Percentiles rank a stretch among this genome's conserved stretches.
phyloP scores from a whole-genome alignment of 441 rosid genomes.

The Adansonia gregorii region DNA sequence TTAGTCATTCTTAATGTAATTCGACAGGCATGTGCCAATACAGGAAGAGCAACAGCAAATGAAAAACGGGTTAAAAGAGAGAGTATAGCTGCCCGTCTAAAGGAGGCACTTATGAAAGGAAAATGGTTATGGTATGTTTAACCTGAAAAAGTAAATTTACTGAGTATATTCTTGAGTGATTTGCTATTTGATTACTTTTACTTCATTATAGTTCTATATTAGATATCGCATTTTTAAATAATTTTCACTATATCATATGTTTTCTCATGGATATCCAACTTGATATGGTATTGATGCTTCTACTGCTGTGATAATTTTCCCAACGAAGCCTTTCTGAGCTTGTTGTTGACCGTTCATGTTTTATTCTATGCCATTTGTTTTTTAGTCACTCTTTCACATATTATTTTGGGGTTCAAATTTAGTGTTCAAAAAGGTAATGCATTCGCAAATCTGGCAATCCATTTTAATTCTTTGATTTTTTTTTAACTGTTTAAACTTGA shows the following conservation, averaged over 20 bases:
- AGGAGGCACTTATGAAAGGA: slow-evolving; percentile 82
- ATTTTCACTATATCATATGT: not conserved
- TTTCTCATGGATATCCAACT: not conserved
- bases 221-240: not conserved
- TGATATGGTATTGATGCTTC: not conserved
- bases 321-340: not conserved
- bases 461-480: not conserved
- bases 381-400: not conserved
- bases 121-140: slow-evolving; percentile 88
- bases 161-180: not conserved
- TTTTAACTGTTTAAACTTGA: not conserved
- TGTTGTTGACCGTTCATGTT: not conserved
- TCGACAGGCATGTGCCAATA: slow-evolving; percentile 60
- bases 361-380: not conserved
- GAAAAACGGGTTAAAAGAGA: slow-evolving; percentile 78
- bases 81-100: slow-evolving; percentile 56
- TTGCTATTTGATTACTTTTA: slow-evolving; percentile 11
- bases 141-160: slow-evolving; percentile 9
- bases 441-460: not conserved
- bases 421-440: not conserved
- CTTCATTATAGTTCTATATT: not conserved
- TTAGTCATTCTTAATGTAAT: slow-evolving; percentile 25
- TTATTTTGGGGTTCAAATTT: not conserved
- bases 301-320: not conserved
- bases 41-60: slow-evolving; percentile 46